phyloP scores from a whole-genome alignment of 1,284 basidiomycete species.

The Fomes fomentarius region DNA sequence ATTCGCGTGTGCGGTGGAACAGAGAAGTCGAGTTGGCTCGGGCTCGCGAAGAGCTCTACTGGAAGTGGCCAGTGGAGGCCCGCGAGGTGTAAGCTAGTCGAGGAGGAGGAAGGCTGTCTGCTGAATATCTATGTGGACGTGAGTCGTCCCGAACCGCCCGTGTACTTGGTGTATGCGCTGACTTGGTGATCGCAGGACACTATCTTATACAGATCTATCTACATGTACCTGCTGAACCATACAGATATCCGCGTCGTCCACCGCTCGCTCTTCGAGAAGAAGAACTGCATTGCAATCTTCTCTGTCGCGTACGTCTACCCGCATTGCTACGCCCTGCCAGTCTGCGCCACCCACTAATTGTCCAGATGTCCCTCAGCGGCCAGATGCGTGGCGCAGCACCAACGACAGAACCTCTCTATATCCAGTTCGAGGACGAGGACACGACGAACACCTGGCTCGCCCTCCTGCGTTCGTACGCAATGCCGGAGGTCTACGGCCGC shows the following conservation, averaged over 20 bases:
- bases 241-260: slow-evolving; percentile 75
- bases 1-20: slow-evolving; percentile 3
- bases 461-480: slow-evolving; percentile 75
- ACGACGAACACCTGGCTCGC: slow-evolving; percentile 71
- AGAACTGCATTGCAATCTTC: slow-evolving; percentile 72
- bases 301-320: slow-evolving; percentile 51
- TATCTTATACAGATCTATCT: slow-evolving; percentile 70
- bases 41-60: slow-evolving; percentile 52
- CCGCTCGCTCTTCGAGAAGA: slow-evolving; percentile 70
- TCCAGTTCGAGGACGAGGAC: slow-evolving; percentile 65
- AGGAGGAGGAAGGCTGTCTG: slow-evolving; percentile 67
- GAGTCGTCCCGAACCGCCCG: slow-evolving; percentile 27
- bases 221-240: slow-evolving; percentile 70
- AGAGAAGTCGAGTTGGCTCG: slow-evolving; percentile 79
- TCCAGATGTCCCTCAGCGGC: slow-evolving; percentile 40
- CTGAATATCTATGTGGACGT: slow-evolving; percentile 78
- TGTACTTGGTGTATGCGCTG: slow-evolving; percentile 9
- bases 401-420: slow-evolving; percentile 67
- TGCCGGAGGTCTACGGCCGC: slow-evolving; percentile 75
- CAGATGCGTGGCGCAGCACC: slow-evolving; percentile 62
- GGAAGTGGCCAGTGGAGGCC: slow-evolving; percentile 66
- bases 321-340: slow-evolving; percentile 4
- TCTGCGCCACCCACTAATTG: background rate
- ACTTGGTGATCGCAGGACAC: slow-evolving; percentile 53
- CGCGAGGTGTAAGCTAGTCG: slow-evolving; percentile 69